Evolutionary conservation across 2,329 filamentous ascomycete genomes (phyloP), one percentile per base, ranked within the genome.

Genomic region (Aureobasidium mangrovei): DNA sequence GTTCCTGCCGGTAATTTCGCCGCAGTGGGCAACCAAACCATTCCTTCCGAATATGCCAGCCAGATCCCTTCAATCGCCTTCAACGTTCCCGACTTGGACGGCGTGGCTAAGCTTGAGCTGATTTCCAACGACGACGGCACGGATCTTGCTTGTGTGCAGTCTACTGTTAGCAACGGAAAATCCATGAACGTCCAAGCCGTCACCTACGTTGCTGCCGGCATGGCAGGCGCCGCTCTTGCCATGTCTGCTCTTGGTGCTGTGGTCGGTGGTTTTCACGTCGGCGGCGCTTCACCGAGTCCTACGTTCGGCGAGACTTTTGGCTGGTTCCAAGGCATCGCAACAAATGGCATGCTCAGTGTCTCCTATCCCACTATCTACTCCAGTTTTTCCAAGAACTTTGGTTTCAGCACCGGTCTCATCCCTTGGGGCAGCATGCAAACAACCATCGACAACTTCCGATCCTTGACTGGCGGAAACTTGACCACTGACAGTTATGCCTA

Each of bases 301-400:
- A 88, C 85, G 52, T 96, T 97, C 67, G 78, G 78, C 42, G 88
- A 96, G 65, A 83, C 94, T 45, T 79, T 95, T 61, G 83, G 85
- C 58, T 94, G 88, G 81, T 95, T 97, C 70, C 91, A 97, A 71
- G 85, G 86, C 47, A 86, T 97, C 77, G 90, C 93, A 29, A 86
- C 93, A 75, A 96, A 93, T 70, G 91, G 93, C 60, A 97, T 97
- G 93, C 78, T 95, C 68, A 94, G 88, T 57, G 91, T 94, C 63
- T 81, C 84, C 63, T 90, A 95, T 61, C 93, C 93, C 3, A 76
- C 82, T 35, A 83, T 97, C 36, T 97, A 97, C 73, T 82, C 84
- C 61, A 91, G 84, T 68, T 98, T 95, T 71, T 76, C 86, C 58
- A 88, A 88, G 73, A 97, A 97, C 73, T 97, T 98, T 69, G 91